These are phyloP conservation scores for Hamigera avellanea DNA, from an alignment of 495 filamentous ascomycete genomes.

Conservation along the genomic window DNA sequence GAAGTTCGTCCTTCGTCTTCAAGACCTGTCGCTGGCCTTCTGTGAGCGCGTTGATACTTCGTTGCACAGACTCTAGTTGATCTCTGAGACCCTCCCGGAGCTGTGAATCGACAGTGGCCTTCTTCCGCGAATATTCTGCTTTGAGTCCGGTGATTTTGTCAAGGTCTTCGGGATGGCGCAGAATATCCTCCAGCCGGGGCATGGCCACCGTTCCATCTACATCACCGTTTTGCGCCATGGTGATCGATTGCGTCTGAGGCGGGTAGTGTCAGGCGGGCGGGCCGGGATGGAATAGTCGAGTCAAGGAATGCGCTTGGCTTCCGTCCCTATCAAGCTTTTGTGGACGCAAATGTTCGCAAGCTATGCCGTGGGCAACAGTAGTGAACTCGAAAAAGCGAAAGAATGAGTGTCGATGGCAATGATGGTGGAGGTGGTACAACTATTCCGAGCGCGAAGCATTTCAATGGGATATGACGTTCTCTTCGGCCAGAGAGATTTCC, in stretches of 20 bases:
- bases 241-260: background rate
- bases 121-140: constrained; percentile 90
- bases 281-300: too few relatives aligned
- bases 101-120: constrained; percentile 77
- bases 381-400: too few relatives aligned
- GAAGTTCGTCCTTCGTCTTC: constrained; percentile 91
- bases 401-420: too few relatives aligned
- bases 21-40: constrained; percentile 82
- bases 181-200: constrained; percentile 37
- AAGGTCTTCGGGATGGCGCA: constrained; percentile 70
- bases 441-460: too few relatives aligned
- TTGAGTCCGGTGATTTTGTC: constrained; percentile 89
- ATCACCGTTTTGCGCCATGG: constrained; percentile 28
- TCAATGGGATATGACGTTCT: too few relatives aligned
- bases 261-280: too few relatives aligned
- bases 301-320: too few relatives aligned
- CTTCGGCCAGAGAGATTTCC: too few relatives aligned
- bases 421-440: too few relatives aligned
- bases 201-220: constrained; percentile 32
- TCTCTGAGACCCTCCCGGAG: constrained; percentile 77
- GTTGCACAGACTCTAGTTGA: constrained; percentile 84
- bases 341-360: too few relatives aligned
- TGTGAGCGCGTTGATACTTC: constrained; percentile 72
- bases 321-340: too few relatives aligned
- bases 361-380: too few relatives aligned